Evolutionary conservation across 805 yeast genomes (phyloP).

Genomic region (Ogataea neopini): DNA sequence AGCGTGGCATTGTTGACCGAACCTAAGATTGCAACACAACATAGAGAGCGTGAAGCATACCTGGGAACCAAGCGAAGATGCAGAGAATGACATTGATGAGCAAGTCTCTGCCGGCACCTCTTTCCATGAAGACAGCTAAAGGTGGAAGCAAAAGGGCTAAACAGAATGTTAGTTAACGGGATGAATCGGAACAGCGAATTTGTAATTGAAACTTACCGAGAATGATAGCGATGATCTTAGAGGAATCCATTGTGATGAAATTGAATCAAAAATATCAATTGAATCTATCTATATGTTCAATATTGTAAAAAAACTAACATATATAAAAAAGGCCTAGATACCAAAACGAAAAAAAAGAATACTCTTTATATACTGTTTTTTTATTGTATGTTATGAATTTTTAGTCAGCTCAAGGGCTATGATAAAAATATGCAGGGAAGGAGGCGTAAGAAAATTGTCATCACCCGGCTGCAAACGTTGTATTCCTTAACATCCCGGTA

Average conservation of each 20-base stretch:
- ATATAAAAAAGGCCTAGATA: not conserved
- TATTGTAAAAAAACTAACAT: not conserved
- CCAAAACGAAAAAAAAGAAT: slow-evolving; percentile 3
- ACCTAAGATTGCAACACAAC: slow-evolving; percentile 40
- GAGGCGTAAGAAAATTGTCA: not conserved
- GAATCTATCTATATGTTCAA: not conserved
- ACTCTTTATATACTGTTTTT: slow-evolving; percentile 1
- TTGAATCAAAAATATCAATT: not conserved
- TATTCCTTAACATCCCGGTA: too few relatives aligned
- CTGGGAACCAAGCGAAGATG: slow-evolving; percentile 73
- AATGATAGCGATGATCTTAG: slow-evolving; percentile 27
- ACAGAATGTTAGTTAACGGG: not conserved
- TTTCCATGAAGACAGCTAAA: slow-evolving; percentile 69
- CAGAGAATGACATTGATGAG: slow-evolving; percentile 65
- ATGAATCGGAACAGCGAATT: not conserved
- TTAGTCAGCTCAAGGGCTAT: not conserved
- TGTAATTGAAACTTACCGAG: slow-evolving; percentile 20
- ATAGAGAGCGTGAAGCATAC: slow-evolving; percentile 73
- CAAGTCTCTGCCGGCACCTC: slow-evolving; percentile 65
- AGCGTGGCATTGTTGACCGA: not conserved
- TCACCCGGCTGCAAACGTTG: too few relatives aligned
- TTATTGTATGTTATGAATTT: not conserved
- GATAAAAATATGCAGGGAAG: not conserved
- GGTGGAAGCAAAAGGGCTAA: slow-evolving; percentile 66
- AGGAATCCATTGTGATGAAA: slow-evolving; percentile 17